Evolutionary conservation across 768 basidiomycete species (phyloP).

Genomic region (Kwoniella europaea): DNA sequence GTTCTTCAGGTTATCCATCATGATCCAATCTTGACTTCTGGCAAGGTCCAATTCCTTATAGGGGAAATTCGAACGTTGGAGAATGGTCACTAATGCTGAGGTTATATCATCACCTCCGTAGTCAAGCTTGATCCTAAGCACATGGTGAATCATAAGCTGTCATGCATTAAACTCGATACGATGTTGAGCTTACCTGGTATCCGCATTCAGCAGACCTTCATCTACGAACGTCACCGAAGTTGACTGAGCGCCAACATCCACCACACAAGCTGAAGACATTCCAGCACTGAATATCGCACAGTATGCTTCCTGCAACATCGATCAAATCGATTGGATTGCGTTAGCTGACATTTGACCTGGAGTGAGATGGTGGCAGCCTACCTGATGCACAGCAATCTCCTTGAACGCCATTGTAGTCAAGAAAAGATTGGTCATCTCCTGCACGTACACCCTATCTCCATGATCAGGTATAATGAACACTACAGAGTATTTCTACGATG

Average conservation of each 20-base stretch:
- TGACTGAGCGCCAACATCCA: conserved; percentile 85
- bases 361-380: conserved; percentile 49
- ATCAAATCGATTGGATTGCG: too few relatives aligned
- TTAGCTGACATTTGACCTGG: too few relatives aligned
- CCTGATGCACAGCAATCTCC: conserved; percentile 90
- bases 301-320: conserved; percentile 72
- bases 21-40: conserved; percentile 80
- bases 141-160: background rate
- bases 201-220: conserved; percentile 83
- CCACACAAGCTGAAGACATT: conserved; percentile 90
- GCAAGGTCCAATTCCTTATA: conserved; percentile 81
- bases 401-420: conserved; percentile 85
- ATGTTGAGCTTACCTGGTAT: conserved; percentile 72
- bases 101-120: conserved; percentile 97
- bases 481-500: conserved; percentile 76
- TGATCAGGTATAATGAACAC: conserved; percentile 90
- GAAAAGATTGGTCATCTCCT: conserved; percentile 74
- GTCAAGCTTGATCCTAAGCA: conserved; percentile 66
- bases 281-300: conserved; percentile 95
- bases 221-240: conserved; percentile 92
- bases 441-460: conserved; percentile 81
- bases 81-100: conserved; percentile 77
- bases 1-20: conserved; percentile 89
- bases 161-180: background rate
- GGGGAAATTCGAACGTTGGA: conserved; percentile 82